Conservation (phyloP, 1,284 basidiomycete species). For the Fomitopsis palustris region DNA sequence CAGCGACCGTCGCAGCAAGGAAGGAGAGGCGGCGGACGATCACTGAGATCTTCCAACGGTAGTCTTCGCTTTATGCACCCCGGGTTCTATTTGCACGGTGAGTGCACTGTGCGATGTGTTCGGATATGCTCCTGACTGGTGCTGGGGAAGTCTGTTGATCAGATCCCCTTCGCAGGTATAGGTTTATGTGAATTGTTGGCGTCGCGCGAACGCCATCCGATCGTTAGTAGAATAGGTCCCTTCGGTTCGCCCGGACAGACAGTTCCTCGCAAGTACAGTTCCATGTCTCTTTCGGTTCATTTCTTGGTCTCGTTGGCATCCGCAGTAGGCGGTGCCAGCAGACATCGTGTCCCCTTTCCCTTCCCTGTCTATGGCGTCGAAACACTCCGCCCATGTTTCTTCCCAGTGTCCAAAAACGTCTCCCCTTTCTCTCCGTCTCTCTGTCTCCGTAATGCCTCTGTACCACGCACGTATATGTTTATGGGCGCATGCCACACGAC, state of each 20-base stretch:
- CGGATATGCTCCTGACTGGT: background rate
- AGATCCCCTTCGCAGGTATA: background rate
- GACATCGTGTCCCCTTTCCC: constrained; percentile 7
- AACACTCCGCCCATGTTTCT: background rate
- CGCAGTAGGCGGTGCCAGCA: constrained; percentile 4
- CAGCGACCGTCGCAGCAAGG: constrained; percentile 34
- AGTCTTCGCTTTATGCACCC: constrained; percentile 4
- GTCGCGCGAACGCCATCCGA: constrained; percentile 1
- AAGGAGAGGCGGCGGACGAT: constrained; percentile 46
- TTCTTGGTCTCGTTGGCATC: constrained; percentile 9
- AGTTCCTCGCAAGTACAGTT: background rate
- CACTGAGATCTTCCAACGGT: constrained; percentile 42
- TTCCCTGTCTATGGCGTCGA: constrained; percentile 1
- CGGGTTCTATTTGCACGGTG: constrained; percentile 4
- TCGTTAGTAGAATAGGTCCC: constrained; percentile 5
- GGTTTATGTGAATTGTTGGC: constrained; percentile 1
- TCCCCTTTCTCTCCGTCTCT: constrained; percentile 3
- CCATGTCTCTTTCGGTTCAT: background rate
- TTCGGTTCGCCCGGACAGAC: background rate
- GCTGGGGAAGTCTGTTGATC: constrained; percentile 7
- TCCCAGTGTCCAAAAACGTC: background rate
- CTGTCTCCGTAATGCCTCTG: constrained; percentile 12
- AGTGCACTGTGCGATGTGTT: background rate
- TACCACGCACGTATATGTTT: constrained; percentile 24
- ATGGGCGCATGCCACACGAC: constrained; percentile 25